A percentile compares a stretch with the other conserved stretches of the same genome.
Evolutionary conservation across 768 basidiomycete genomes (phyloP).

Genomic region (Tulasnella sp.): DNA sequence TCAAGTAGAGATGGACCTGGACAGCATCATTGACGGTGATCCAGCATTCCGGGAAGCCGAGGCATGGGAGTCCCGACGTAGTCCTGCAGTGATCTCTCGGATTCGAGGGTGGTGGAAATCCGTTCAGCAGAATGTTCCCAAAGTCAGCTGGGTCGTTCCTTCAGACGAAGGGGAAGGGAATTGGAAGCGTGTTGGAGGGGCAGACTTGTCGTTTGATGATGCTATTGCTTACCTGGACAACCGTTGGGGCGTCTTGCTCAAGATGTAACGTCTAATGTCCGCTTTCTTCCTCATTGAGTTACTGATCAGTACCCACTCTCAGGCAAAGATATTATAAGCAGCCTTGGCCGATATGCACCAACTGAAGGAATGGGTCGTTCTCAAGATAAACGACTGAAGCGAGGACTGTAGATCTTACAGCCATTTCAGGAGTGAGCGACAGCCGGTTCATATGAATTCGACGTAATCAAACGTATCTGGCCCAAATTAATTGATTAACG

Average conservation of each 20-base stretch:
- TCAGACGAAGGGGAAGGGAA: not conserved
- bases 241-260: not conserved
- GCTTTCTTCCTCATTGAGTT: not conserved
- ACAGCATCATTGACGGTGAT: not conserved
- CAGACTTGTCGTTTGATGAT: not conserved
- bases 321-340: not conserved
- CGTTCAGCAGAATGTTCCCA: not conserved
- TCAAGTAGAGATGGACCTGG: not conserved
- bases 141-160: not conserved
- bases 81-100: not conserved
- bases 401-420: too few relatives aligned
- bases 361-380: too few relatives aligned
- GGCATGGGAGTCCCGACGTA: not conserved
- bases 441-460: too few relatives aligned
- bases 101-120: not conserved
- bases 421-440: too few relatives aligned
- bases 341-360: not conserved
- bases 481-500: too few relatives aligned
- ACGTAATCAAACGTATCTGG: too few relatives aligned
- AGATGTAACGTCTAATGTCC: not conserved
- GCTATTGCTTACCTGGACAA: not conserved
- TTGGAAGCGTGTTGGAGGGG: not conserved
- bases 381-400: too few relatives aligned
- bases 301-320: not conserved
- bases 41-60: not conserved